phyloP scores from a whole-genome alignment of 805 yeast genomes.

The Candida pini region DNA sequence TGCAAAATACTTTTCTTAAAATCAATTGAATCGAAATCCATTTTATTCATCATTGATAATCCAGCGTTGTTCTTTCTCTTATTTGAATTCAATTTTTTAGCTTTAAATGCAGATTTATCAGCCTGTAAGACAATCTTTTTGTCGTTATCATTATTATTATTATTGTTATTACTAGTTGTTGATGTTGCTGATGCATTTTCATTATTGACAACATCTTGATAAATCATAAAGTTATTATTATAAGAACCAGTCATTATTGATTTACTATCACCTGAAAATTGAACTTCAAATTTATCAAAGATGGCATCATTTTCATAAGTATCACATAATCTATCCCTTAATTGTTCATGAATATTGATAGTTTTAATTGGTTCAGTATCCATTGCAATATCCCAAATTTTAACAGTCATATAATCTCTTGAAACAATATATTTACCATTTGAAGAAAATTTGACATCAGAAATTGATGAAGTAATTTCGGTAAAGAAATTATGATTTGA shows the following conservation, averaged over 20 bases:
- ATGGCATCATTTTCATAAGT: constrained; percentile 98
- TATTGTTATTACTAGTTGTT: constrained; percentile 18
- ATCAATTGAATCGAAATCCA: constrained; percentile 77
- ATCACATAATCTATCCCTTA: constrained; percentile 89
- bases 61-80: constrained; percentile 23
- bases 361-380: constrained; percentile 92
- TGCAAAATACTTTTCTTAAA: constrained; percentile 93
- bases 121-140: constrained; percentile 86
- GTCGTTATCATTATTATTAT: constrained; percentile 24
- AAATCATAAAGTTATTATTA: constrained; percentile 94
- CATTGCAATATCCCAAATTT: constrained; percentile 98
- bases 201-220: constrained; percentile 65
- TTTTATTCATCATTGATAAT: constrained; percentile 46
- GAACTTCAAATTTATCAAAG: constrained; percentile 96
- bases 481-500: constrained; percentile 92
- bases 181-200: constrained; percentile 6
- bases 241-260: constrained; percentile 96
- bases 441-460: constrained; percentile 86
- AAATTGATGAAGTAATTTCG: constrained; percentile 89
- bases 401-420: constrained; percentile 94
- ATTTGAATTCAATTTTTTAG: constrained; percentile 55
- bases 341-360: constrained; percentile 90
- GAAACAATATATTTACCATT: constrained; percentile 95
- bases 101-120: constrained; percentile 94
- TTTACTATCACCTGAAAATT: constrained; percentile 86